Evolutionary conservation across 192 early-diverging fungal species (phyloP).

Genomic region (Entomortierella beljakovae): DNA sequence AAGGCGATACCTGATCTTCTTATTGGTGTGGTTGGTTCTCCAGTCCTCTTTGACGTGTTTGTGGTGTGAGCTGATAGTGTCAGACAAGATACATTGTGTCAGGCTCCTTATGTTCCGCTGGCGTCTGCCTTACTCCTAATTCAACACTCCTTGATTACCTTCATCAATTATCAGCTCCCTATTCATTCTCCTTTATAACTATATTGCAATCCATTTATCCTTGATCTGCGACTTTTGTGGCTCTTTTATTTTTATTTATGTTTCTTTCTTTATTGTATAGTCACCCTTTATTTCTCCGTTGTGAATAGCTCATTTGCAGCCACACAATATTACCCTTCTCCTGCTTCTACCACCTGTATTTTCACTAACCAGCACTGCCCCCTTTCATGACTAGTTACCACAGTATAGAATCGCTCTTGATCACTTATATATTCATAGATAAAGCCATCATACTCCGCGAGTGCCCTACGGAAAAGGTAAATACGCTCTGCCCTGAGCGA

Average conservation of each 20-base stretch:
- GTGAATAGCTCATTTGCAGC: background rate
- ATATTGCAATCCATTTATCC: background rate
- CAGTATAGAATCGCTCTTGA: background rate
- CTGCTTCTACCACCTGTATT: background rate
- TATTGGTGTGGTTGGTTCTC: no score
- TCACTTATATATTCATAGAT: no score
- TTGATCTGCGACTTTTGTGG: background rate
- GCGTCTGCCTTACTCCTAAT: background rate
- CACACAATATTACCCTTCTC: background rate
- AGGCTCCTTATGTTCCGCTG: background rate
- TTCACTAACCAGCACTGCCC: background rate
- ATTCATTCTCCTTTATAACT: constrained; percentile 3
- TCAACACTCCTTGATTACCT: background rate
- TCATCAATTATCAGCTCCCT: background rate
- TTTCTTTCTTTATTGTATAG: background rate
- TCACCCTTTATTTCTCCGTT: constrained; percentile 9
- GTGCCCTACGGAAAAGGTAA: background rate
- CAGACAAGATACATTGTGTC: no score
- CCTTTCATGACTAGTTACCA: background rate
- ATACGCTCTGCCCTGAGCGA: no score
- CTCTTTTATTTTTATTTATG: background rate
- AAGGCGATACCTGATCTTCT: no score
- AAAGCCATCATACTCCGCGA: no score
- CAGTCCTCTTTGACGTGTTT: no score
- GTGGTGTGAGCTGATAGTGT: no score